Evolutionary conservation across 768 basidiomycete species (phyloP), one percentile per base, ranked within the genome.

Genomic region (Goffeauzyma gilvescens): DNA sequence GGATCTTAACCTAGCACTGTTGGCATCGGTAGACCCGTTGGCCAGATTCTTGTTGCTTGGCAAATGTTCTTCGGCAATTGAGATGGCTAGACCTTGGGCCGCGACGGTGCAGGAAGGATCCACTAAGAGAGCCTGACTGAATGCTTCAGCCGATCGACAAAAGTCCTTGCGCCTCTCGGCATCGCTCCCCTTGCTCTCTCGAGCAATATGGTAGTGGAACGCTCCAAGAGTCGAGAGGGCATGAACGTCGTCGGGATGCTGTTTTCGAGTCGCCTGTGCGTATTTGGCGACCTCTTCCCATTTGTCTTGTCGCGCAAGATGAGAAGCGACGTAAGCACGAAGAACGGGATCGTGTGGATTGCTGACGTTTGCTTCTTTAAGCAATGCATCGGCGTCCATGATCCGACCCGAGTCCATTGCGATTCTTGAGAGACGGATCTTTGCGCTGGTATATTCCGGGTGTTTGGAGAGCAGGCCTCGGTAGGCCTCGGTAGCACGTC

Each of bases 401-500:
- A 75, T 70, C 15, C 76, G 75, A 44, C 80, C 82, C 14, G 78
- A 55, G 21, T 69, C 68, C 1, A 75, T 69, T 0, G 79, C 69
- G 72, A 95, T 78, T 14, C 80, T 74, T 0, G 89, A 83, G 49
- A 83, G 79, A 20, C 90, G 79, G 32, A 90, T 75, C 68, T 96
- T 96, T 50, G 89, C 90, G 96, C 95, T 90, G 18, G 87, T 74
- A 58, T 90, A 95, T 65, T 96, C 93, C 1, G 89, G 85, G 68
- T 96, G 90, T 41, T 80, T 71, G n/a, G 74, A 67, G 26, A 95
- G 64, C 7, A 96, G 69, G 62, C 86, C 85, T 36, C 78, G 75
- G 54, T 89, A 96, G 1, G 83, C 85, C 51, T 80, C 82, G 49
- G 71, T 77, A 2, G 90, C 89, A 47, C 78, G 69, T 1, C 64